Evolutionary conservation across 75 land plant genomes (phyloP), one percentile per base, ranked within the genome.

Genomic region (Selaginella tamariscina): DNA sequence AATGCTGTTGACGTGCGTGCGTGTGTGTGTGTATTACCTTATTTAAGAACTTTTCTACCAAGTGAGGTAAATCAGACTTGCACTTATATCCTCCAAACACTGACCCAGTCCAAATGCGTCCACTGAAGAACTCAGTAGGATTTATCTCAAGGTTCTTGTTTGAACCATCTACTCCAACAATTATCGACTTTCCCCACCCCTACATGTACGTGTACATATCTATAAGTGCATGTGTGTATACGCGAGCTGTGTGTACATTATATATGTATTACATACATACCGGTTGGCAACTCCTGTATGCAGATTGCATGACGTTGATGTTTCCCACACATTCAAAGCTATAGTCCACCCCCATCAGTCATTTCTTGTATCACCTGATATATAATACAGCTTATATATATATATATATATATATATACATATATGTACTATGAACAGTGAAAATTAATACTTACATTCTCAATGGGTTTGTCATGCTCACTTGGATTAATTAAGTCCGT

Each of bases 71-170:
- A 24, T 88, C 75, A 13, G 85, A 68, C 56, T 84, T 87, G 1
- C 83, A 77, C 57, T 84, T 88, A 76, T 83, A 80, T 39, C 81
- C 89, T 1, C 93, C 93, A 62, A 88, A 86, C 0, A 75, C 49
- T 20, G 74, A 67, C 0, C 64, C 86, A 0, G 71, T 70, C n/a
- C 83, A 66, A 32, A 67, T 69, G 18, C 88, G 72, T 0, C 91
- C 91, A 54, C 80, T 74, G 30, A 88, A 85, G 15, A 88, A 65
- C 33, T 84, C 85, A 71, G 77, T 82, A 0, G 89, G 93, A 27
- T 21, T 26, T 5, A 59, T 59, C n/a, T 21, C 23, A 23, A 59
- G 62, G n/a, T 2, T 59, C 62, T 59, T 59, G 21, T 21, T 23
- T 8, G 62, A 27, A 5, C 24, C 62, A n/a, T 59, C 62, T n/a